Evolutionary conservation across 495 filamentous ascomycete species (phyloP), one percentile per base, ranked within the genome.

Genomic region (Annulohypoxylon maeteangense): DNA sequence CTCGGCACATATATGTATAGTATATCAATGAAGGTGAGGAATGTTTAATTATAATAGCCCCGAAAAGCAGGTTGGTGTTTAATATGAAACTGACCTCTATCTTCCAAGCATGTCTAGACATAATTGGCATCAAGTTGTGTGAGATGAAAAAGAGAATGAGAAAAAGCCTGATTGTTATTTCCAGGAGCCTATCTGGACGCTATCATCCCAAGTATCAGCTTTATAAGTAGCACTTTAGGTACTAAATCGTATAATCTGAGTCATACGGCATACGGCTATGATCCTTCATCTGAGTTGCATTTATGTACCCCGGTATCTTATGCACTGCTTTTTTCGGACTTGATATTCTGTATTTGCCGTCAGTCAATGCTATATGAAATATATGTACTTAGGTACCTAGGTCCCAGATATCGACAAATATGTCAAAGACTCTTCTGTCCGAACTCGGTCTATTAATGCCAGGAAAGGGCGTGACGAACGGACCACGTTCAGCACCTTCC

Each of bases 81-180:
- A 31, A 7, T 42, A 29, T n/a, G 16, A 51, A 11, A 23, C 68
- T 58, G 36, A 75, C 75, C 60, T 77, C 72, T 55, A 77, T 67
- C 42, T 75, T 75, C 72, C 70, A 73, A 42, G 36, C 73, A 45
- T 75, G 70, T 34, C 71, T 77, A 40, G 73, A 32, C 73, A 75
- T 75, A 22, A 34, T 54, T 54, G 23, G 22, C 47, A n/a, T 23
- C 27, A 38, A 59, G 22, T 14, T 34, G 7, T 10, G n/a, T n/a
- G 14, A 42, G 38, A 32, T 42, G 12, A 54, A n/a, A 63, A 44
- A 1, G 22, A 34, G n/a, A 54, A 34, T 20, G 6, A 32, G 25
- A 16, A 53, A 32, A 2, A 12, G 1, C 4, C n/a, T 20, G 20
- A 8, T 34, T 18, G 29, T 18, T 5, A 44, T 40, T 40, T 2